Conservation (phyloP, 2,329 filamentous ascomycete genomes). For the Hypoxylon sp. region DNA sequence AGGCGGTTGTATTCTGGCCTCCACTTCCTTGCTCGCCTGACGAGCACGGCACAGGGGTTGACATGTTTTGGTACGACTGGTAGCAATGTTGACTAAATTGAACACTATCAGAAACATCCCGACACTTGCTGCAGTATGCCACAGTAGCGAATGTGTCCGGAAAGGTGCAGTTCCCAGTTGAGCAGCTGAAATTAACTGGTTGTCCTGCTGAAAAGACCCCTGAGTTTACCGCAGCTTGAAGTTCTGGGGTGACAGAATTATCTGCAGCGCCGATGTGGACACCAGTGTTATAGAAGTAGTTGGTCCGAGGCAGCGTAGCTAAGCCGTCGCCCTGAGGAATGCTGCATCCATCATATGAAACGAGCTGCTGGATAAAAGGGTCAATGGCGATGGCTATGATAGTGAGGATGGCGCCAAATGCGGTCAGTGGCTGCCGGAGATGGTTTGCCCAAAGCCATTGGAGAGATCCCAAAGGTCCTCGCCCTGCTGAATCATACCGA, state of each 20-base stretch:
- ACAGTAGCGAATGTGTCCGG: slow-evolving; percentile 8
- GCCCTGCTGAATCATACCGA: slow-evolving; percentile 16
- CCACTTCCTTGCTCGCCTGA: background rate
- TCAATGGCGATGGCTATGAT: slow-evolving; percentile 20
- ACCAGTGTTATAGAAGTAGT: slow-evolving; percentile 2
- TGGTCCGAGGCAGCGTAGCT: background rate
- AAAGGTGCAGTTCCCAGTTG: slow-evolving; percentile 19
- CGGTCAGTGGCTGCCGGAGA: slow-evolving; percentile 4
- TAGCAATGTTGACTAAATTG: background rate
- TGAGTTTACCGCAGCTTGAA: slow-evolving; percentile 1
- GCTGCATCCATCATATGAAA: slow-evolving; percentile 1
- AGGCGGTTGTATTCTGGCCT: background rate
- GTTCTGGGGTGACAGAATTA: background rate
- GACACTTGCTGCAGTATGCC: slow-evolving; percentile 16
- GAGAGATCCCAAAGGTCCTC: slow-evolving; percentile 7
- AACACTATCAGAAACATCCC: slow-evolving; percentile 12
- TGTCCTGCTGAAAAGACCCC: background rate
- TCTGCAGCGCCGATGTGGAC: background rate
- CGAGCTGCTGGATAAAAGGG: slow-evolving; percentile 20
- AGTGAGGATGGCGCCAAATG: slow-evolving; percentile 6
- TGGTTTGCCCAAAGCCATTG: slow-evolving; percentile 2
- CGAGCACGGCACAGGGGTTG: background rate
- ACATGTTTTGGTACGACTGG: background rate
- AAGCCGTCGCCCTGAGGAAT: background rate
- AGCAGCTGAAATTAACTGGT: slow-evolving; percentile 8